phyloP scores from a whole-genome alignment of 352 stramenopile species.

The Globisporangium okanoganense region DNA sequence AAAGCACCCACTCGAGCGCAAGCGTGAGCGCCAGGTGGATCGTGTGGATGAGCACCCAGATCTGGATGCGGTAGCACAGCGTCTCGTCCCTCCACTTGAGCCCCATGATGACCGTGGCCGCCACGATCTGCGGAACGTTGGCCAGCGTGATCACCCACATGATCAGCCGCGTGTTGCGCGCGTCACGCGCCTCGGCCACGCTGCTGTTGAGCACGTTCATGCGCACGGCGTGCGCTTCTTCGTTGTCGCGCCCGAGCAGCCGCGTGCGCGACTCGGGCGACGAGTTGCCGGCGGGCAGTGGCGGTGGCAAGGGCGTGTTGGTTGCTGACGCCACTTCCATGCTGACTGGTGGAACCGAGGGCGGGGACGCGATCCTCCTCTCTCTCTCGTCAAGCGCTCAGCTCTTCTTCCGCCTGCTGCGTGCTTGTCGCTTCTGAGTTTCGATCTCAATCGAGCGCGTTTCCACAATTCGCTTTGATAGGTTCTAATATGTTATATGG shows the following conservation, averaged over 20 bases:
- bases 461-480: neutral
- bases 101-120: slow-evolving; percentile 48
- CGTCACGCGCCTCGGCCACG: slow-evolving; percentile 74
- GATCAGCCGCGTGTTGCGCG: slow-evolving; percentile 74
- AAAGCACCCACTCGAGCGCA: slow-evolving; percentile 70
- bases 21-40: slow-evolving; percentile 64
- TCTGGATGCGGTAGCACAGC: slow-evolving; percentile 78
- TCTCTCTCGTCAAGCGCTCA: neutral
- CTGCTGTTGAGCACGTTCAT: slow-evolving; percentile 84
- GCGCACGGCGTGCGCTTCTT: slow-evolving; percentile 76
- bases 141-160: slow-evolving; percentile 76
- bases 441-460: neutral
- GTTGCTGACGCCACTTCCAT: neutral
- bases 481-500: too few species aligned
- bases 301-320: neutral
- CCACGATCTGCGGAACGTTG: slow-evolving; percentile 73
- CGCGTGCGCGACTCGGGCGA: slow-evolving; percentile 25
- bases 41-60: slow-evolving; percentile 80
- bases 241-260: slow-evolving; percentile 35
- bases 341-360: neutral
- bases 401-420: too few species aligned
- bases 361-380: slow-evolving; percentile 1
- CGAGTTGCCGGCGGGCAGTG: neutral
- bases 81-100: slow-evolving; percentile 68
- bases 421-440: slow-evolving; percentile 3